A percentile compares a stretch with the other conserved stretches of the same genome.
Evolutionary conservation across 1,139 yeast species (phyloP).

Genomic region (Candida pseudoviswanathii): DNA sequence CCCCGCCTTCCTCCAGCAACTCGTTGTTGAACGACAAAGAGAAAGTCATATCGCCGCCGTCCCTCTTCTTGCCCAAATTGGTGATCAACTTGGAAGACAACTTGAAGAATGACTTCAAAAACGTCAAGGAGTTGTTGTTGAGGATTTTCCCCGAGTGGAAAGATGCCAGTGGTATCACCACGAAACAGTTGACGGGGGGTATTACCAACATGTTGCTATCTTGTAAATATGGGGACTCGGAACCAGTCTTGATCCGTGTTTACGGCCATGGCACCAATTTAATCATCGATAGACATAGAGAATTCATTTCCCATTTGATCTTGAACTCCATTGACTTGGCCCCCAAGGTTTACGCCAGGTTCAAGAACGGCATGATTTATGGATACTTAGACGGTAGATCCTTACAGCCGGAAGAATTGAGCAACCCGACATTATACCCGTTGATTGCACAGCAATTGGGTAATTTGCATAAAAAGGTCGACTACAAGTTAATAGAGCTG

Average conservation of each 20-base stretch:
- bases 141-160: slow-evolving; percentile 42
- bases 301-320: slow-evolving; percentile 69
- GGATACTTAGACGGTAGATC: slow-evolving; percentile 72
- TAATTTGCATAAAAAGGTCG: slow-evolving; percentile 63
- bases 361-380: slow-evolving; percentile 74
- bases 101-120: slow-evolving; percentile 30
- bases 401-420: slow-evolving; percentile 57
- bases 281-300: slow-evolving; percentile 76
- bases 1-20: slow-evolving; percentile 16
- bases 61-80: slow-evolving; percentile 43
- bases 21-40: not conserved
- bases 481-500: slow-evolving; percentile 48
- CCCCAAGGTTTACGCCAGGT: slow-evolving; percentile 68
- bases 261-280: slow-evolving; percentile 77
- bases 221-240: slow-evolving; percentile 37
- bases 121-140: slow-evolving; percentile 34
- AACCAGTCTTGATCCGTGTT: slow-evolving; percentile 61
- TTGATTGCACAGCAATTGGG: slow-evolving; percentile 70
- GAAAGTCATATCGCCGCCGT: slow-evolving; percentile 27
- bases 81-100: slow-evolving; percentile 36
- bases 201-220: slow-evolving; percentile 74
- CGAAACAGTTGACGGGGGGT: slow-evolving; percentile 66
- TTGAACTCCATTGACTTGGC: slow-evolving; percentile 65
- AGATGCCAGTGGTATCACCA: slow-evolving; percentile 23
- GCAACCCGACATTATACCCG: slow-evolving; percentile 49